phyloP scores from a whole-genome alignment of 208 protist species.

The Crithidia thermophila region DNA sequence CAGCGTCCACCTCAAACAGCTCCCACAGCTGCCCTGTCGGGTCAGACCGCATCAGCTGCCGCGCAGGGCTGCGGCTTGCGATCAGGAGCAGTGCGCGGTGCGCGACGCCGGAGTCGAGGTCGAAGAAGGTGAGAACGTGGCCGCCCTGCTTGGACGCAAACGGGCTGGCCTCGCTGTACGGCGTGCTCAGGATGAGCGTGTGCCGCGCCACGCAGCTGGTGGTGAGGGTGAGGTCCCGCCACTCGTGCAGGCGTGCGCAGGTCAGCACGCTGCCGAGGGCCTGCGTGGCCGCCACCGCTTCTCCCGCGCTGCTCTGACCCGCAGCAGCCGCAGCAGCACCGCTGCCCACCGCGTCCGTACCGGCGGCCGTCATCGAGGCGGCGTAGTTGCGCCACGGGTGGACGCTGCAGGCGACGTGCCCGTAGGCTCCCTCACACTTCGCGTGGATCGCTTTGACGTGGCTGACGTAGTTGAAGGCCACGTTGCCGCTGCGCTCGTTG shows the following conservation, averaged over 20 bases:
- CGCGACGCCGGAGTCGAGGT: slow-evolving; percentile 35
- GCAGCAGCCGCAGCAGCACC: slow-evolving; percentile 1
- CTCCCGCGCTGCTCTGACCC: not conserved
- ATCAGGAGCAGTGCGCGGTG: slow-evolving; percentile 44
- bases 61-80: slow-evolving; percentile 37
- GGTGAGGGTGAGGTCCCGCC: slow-evolving; percentile 36
- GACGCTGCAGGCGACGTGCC: slow-evolving; percentile 42
- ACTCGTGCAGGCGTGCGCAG: slow-evolving; percentile 43
- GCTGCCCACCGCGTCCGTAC: not conserved
- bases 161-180: slow-evolving; percentile 30
- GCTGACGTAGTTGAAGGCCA: slow-evolving; percentile 76
- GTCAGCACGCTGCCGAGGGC: slow-evolving; percentile 21
- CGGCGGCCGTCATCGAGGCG: not conserved
- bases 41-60: slow-evolving; percentile 45
- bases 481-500: slow-evolving; percentile 85
- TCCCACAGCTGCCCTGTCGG: slow-evolving; percentile 41
- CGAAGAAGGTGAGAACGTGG: slow-evolving; percentile 51
- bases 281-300: not conserved
- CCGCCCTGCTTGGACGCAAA: slow-evolving; percentile 35
- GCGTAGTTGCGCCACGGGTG: slow-evolving; percentile 42
- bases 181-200: slow-evolving; percentile 35
- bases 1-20: slow-evolving; percentile 49
- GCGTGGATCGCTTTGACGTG: slow-evolving; percentile 48
- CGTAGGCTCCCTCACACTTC: slow-evolving; percentile 55
- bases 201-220: slow-evolving; percentile 33